A percentile compares a stretch with the other conserved stretches of the same genome.
These are phyloP conservation scores for Punctularia strigosozonata DNA, from an alignment of 768 basidiomycete genomes.

Conservation along the genomic window DNA sequence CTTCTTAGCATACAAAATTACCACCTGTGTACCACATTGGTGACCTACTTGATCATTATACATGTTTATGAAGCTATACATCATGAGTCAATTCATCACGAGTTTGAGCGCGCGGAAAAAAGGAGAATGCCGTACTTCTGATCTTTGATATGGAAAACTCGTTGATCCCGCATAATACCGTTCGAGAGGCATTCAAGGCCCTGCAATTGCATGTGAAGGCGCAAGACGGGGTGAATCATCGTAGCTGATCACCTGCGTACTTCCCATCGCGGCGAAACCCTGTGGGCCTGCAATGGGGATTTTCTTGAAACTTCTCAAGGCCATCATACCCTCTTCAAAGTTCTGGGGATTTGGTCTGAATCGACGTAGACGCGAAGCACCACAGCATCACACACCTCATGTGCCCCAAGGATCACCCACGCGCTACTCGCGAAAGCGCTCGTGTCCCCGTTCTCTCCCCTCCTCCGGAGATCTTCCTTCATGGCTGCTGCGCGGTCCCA, in stretches of 20 bases:
- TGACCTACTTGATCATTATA: no score
- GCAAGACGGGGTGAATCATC: neutral
- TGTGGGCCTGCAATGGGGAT: neutral
- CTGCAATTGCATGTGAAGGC: conserved; percentile 4
- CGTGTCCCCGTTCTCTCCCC: neutral
- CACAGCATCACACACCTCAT: conserved; percentile 5
- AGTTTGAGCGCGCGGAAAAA: no score
- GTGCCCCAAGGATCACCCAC: conserved; percentile 10
- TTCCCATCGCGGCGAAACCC: neutral
- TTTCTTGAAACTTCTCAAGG: neutral
- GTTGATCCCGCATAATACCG: conserved; percentile 16
- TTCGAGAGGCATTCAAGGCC: conserved; percentile 11
- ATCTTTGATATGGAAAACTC: conserved; percentile 13
- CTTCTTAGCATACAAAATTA: no score
- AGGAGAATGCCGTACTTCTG: no score
- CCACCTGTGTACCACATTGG: no score
- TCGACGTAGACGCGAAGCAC: no score
- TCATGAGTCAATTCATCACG: no score
- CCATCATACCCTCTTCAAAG: conserved; percentile 4
- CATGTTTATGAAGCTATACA: no score
- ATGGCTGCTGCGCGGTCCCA: neutral
- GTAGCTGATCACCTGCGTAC: conserved; percentile 1
- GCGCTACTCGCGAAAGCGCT: neutral
- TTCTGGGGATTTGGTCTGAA: conserved; percentile 1
- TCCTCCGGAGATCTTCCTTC: neutral